Base-by-base conservation (phyloP, 768 basidiomycete genomes). In the Cystobasidium tubakii region DNA sequence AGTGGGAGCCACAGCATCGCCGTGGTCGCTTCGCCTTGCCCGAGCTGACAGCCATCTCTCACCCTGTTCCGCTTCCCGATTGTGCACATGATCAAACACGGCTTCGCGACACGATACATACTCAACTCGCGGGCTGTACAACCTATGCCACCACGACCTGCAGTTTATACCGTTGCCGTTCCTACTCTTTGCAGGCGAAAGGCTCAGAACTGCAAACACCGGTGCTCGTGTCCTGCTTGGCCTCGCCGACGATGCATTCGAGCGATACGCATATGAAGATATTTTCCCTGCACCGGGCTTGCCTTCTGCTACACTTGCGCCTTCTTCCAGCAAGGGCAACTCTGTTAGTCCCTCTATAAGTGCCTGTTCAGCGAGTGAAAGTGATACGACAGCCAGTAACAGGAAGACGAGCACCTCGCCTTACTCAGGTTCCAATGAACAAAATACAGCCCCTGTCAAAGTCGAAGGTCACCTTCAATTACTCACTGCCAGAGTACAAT, bases 81-180 rank as follows among this genome's bases (percentile, higher is more conserved):
- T 65, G 63, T 13, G 7, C 17, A 43, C 34, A n/a, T 34, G 63
- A 65, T 19, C 34, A 21, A 21, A 19, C 25, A n/a, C 33, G 27
- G 34, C 33, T 21, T 15, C 39, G 39, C 15, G 39, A 15, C 39
- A 39, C 39, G 39, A 39, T 39, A 6, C n/a, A n/a, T n/a, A n/a
- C n/a, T n/a, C n/a, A n/a, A n/a, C n/a, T n/a, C n/a, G n/a, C n/a
- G n/a, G 25, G 4, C 10, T n/a, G 62, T 36, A 4, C 25, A 4
- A 29, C 62, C 42, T 42, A 36, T 36, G 13, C 27, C 10, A 13
- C 27, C 23, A 10, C 34, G 4, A 25, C 33, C 34, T 31, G 39
- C 34, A 65, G 63, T 15, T 65, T 33, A 43, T 65, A 19, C 63
- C 63, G 12, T 33, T 65, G 63, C 63, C 63, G 13, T 65, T 65